Evolutionary conservation across 371 early-diverging fungal genomes (phyloP).

Genomic region (Gilbertella persicaria): DNA sequence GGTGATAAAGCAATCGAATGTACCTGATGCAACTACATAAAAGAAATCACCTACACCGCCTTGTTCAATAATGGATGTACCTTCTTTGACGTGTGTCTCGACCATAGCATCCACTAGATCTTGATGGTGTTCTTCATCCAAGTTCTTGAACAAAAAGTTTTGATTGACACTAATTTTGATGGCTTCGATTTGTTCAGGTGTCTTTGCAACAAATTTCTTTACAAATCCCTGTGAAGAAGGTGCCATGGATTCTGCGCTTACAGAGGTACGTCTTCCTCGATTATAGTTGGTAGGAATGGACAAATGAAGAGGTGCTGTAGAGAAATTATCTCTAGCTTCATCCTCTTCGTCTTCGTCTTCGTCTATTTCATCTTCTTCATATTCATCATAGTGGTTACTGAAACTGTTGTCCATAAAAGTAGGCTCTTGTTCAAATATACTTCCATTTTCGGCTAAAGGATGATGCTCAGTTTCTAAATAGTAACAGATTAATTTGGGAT

Average conservation of each 20-base stretch:
- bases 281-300: slow-evolving; percentile 47
- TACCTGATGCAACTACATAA: slow-evolving; percentile 93
- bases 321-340: slow-evolving; percentile 41
- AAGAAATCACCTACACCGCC: slow-evolving; percentile 96
- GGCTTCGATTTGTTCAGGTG: slow-evolving; percentile 74
- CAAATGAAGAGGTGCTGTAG: slow-evolving; percentile 37
- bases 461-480: slow-evolving; percentile 22
- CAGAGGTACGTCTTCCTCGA: slow-evolving; percentile 88
- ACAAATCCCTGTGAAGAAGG: slow-evolving; percentile 79
- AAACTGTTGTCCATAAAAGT: not conserved
- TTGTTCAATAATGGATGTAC: slow-evolving; percentile 86
- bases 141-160: slow-evolving; percentile 88
- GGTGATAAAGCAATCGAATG: slow-evolving; percentile 85
- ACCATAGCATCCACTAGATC: slow-evolving; percentile 95
- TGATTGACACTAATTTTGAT: slow-evolving; percentile 75
- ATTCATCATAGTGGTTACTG: slow-evolving; percentile 17
- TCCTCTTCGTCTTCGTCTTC: slow-evolving; percentile 16
- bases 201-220: slow-evolving; percentile 82
- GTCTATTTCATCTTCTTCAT: slow-evolving; percentile 54
- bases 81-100: slow-evolving; percentile 62
- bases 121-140: slow-evolving; percentile 92
- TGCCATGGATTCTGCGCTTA: slow-evolving; percentile 94
- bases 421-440: not conserved
- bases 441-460: slow-evolving; percentile 24
- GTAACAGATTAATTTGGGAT: not conserved